Evolutionary conservation across 2,329 filamentous ascomycete genomes (phyloP), one percentile per base, ranked within the genome.

Genomic region (Alternaria burnsii): DNA sequence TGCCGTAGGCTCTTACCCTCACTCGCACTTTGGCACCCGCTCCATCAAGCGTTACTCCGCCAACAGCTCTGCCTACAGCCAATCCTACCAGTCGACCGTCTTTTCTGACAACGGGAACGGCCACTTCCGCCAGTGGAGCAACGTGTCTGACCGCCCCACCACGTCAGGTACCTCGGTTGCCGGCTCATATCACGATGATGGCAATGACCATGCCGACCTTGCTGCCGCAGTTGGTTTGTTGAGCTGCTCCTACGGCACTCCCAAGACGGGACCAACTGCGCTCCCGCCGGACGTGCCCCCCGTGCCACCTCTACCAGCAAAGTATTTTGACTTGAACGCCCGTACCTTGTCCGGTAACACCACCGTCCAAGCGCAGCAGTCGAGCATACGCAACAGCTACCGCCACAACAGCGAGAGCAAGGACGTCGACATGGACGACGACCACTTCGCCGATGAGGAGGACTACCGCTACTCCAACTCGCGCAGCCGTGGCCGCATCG

Each of bases 221-320:
- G 94, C 93, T 20, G 94, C 94, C 14, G 94, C 94, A 3, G 92
- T 97, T 51, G 92, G 95, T 70, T 84, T 97, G 67, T 88, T 97
- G 64, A 94, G 91, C 80, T 96, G 93, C 84, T 97, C 93, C 78
- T 95, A 97, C 77, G 89, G 90, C 67, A 97, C 93, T 48, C 89
- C 91, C 62, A 87, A 89, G 71, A 88, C 86, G 64, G 83, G 88
- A 57, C 85, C 89, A 42, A 83, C 86, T 14, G 84, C 85, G 52
- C 82, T 93, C 61, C 85, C 88, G 5, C 82, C 86, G 3, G 91
- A 96, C 71, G 89, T 93, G 5, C 94, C 94, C 38, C 93, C 94
- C 0, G 93, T 97, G 4, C 94, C 94, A 46, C 91, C 92, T 40
- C 85, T 97, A 62, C 94, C 94, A 4, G 89, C 89, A 16, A 91